These are phyloP conservation scores for Talaromyces adpressus DNA, from an alignment of 495 filamentous ascomycete species.

Conservation along the genomic window DNA sequence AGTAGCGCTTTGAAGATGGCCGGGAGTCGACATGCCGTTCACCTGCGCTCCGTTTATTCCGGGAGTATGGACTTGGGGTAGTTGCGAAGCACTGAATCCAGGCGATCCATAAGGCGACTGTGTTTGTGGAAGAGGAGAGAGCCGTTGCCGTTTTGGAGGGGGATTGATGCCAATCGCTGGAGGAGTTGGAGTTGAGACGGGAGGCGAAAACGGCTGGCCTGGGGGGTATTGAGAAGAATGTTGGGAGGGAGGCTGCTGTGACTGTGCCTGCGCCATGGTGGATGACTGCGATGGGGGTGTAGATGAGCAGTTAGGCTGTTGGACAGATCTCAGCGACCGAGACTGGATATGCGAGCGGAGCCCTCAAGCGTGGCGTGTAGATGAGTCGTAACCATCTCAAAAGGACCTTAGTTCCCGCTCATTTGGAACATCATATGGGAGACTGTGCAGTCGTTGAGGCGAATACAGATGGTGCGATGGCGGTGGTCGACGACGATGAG, in stretches of 20 bases:
- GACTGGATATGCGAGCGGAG: constrained; percentile 25
- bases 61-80: constrained; percentile 25
- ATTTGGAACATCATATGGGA: neutral
- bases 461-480: neutral
- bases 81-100: constrained; percentile 37
- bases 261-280: constrained; percentile 62
- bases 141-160: constrained; percentile 56
- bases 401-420: constrained; percentile 4
- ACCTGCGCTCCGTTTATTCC: constrained; percentile 26
- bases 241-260: constrained; percentile 46
- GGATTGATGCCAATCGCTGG: constrained; percentile 35
- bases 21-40: constrained; percentile 25
- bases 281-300: constrained; percentile 3
- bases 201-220: constrained; percentile 46
- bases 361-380: constrained; percentile 36
- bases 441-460: constrained; percentile 5
- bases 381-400: constrained; percentile 41
- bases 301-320: neutral
- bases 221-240: constrained; percentile 43
- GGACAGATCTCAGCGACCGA: constrained; percentile 6
- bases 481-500: neutral
- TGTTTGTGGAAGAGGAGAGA: constrained; percentile 57
- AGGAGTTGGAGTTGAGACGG: constrained; percentile 42
- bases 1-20: neutral
- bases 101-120: constrained; percentile 45